Percentiles rank a stretch among this genome's conserved stretches.
Evolutionary conservation across 176 grass and related monocot genomes (phyloP).

Genomic region (Rhynchospora pubera): DNA sequence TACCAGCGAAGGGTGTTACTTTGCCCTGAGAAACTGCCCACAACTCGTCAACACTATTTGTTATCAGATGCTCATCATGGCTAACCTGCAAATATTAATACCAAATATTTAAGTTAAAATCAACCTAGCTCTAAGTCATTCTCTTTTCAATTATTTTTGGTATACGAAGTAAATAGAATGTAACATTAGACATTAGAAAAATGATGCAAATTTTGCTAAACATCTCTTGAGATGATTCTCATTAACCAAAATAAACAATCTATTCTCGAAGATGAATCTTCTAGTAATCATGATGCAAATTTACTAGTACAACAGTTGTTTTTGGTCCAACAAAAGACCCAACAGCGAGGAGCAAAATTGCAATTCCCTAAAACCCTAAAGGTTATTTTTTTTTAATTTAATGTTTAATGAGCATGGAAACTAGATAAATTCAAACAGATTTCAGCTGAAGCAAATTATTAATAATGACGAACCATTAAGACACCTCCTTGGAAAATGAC

Average conservation of each 20-base stretch:
- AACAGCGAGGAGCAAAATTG: neutral
- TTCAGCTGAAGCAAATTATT: neutral
- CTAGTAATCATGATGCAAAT: no score
- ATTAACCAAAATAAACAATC: neutral
- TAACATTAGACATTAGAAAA: neutral
- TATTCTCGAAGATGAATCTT: neutral
- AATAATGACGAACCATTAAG: conserved; percentile 52
- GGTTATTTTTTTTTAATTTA: neutral
- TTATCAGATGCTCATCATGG: conserved; percentile 96
- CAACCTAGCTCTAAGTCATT: neutral
- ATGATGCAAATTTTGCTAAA: neutral
- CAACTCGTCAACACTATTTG: conserved; percentile 78
- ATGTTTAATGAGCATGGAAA: neutral
- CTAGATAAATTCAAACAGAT: neutral
- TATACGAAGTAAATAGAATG: neutral
- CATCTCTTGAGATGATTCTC: neutral
- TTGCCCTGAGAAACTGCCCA: conserved; percentile 72
- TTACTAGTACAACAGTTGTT: neutral
- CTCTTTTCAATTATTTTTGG: neutral
- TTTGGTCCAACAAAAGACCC: neutral
- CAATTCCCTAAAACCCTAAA: neutral
- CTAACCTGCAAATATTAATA: conserved; percentile 50
- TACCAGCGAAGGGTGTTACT: conserved; percentile 58
- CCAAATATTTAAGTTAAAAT: neutral
- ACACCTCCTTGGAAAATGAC: conserved; percentile 96